Percentiles rank a stretch among this genome's conserved stretches.
Conservation (phyloP, 495 filamentous ascomycete genomes). For the Penicillium simplicissimum region DNA sequence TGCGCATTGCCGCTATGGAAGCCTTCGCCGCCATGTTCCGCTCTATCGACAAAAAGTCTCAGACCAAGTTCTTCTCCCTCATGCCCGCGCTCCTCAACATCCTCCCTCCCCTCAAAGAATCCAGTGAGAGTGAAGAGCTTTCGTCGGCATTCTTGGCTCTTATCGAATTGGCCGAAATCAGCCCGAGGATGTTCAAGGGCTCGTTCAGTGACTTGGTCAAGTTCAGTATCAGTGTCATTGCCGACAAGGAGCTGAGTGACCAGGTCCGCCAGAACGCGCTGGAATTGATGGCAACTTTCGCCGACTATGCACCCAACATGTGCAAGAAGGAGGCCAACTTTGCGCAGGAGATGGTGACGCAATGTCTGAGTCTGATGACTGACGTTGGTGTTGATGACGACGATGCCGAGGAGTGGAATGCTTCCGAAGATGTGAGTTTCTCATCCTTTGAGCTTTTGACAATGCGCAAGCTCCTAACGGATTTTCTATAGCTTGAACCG, state of each 20-base stretch:
- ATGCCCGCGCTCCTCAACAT: conserved; percentile 90
- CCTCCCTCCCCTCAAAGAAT: conserved; percentile 87
- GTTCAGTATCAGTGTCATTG: conserved; percentile 88
- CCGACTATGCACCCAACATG: conserved; percentile 89
- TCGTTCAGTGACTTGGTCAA: conserved; percentile 88
- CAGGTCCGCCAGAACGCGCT: conserved; percentile 90
- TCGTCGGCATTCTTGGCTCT: conserved; percentile 84
- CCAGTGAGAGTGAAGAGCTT: conserved; percentile 83
- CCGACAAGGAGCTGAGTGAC: conserved; percentile 91
- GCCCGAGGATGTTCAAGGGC: conserved; percentile 94
- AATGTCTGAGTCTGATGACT: conserved; percentile 99
- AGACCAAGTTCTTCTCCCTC: conserved; percentile 81
- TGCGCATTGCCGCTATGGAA: conserved; percentile 91
- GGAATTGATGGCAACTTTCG: conserved; percentile 97
- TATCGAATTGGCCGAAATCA: conserved; percentile 89
- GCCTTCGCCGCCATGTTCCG: conserved; percentile 96
- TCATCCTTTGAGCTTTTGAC: not conserved
- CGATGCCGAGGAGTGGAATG: conserved; percentile 91
- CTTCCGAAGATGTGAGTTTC: conserved; percentile 82
- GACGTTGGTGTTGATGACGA: conserved; percentile 95
- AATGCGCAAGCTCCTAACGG: conserved; percentile 18
- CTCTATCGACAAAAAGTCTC: conserved; percentile 79
- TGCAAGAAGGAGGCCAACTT: conserved; percentile 90
- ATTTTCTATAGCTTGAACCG: conserved; percentile 65
- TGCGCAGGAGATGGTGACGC: conserved; percentile 94